Conservation (phyloP, 2,329 filamentous ascomycete genomes). For the Cercospora zeae-maydis region DNA sequence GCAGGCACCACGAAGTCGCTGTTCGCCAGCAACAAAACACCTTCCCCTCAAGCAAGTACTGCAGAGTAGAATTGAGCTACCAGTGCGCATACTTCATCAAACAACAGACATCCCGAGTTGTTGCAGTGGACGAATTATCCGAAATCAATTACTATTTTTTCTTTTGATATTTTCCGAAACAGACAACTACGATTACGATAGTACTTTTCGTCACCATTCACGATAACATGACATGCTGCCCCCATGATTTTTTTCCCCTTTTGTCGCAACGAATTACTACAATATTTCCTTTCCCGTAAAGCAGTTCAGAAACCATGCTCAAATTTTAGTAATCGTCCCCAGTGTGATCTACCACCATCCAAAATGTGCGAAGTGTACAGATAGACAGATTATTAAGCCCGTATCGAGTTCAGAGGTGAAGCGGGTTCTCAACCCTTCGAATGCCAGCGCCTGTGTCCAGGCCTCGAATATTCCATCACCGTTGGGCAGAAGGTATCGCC, state of each 20-base stretch:
- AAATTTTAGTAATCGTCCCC: background rate
- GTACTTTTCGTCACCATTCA: background rate
- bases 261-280: too few species aligned
- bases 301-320: background rate
- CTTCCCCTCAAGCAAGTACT: too few species aligned
- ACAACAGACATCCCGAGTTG: background rate
- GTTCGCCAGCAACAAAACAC: too few species aligned
- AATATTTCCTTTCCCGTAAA: background rate
- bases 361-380: background rate
- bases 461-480: background rate
- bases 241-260: too few species aligned
- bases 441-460: conserved; percentile 5
- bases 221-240: background rate
- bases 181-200: background rate
- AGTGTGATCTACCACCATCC: background rate
- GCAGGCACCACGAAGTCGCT: too few species aligned
- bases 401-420: background rate
- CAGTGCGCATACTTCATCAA: too few species aligned
- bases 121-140: background rate
- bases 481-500: background rate
- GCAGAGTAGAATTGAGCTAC: too few species aligned
- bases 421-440: background rate
- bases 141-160: background rate
- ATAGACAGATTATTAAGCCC: background rate
- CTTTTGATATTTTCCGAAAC: background rate